Evolutionary conservation across 495 filamentous ascomycete species (phyloP).

Genomic region (Rhypophila decipiens): DNA sequence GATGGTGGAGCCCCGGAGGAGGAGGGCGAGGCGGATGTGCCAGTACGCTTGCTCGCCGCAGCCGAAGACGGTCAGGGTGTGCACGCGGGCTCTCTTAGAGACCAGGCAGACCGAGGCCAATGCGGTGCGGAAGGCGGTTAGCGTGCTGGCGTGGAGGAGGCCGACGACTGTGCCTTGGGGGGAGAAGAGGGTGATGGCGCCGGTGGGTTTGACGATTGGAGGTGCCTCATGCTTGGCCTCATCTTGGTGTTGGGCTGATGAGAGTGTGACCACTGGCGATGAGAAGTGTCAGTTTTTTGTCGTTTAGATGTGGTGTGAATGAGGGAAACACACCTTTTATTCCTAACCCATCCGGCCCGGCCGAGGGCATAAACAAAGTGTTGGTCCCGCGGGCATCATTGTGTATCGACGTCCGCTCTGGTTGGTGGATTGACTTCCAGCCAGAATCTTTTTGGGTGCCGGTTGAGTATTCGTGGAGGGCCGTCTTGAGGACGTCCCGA

Average conservation of each 20-base stretch:
- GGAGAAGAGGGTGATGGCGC: constrained; percentile 67
- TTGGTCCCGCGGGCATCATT: constrained; percentile 62
- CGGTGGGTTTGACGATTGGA: constrained; percentile 58
- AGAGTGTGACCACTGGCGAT: constrained; percentile 31
- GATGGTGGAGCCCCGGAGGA: constrained; percentile 65
- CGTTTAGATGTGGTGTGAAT: no score
- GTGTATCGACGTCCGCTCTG: constrained; percentile 65
- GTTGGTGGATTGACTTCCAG: constrained; percentile 57
- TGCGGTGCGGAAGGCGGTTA: constrained; percentile 92
- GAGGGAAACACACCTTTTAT: constrained; percentile 38
- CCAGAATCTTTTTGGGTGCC: constrained; percentile 47
- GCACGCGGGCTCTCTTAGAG: constrained; percentile 58
- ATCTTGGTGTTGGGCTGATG: constrained; percentile 9
- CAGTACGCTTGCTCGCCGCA: constrained; percentile 87
- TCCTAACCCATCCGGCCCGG: constrained; percentile 37
- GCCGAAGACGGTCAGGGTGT: constrained; percentile 80
- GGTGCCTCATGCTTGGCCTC: constrained; percentile 10
- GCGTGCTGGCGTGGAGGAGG: constrained; percentile 73
- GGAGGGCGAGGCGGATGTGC: constrained; percentile 78
- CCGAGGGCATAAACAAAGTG: constrained; percentile 89
- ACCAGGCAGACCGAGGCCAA: constrained; percentile 72
- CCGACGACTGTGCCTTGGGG: constrained; percentile 63
- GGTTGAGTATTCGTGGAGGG: constrained; percentile 78
- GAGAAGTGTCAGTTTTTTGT: background rate
- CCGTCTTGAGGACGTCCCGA: constrained; percentile 58